Percentiles rank a stretch among this genome's conserved stretches.
phyloP scores from a whole-genome alignment of 2,329 filamentous ascomycete genomes.

The Coleophoma cylindrospora region DNA sequence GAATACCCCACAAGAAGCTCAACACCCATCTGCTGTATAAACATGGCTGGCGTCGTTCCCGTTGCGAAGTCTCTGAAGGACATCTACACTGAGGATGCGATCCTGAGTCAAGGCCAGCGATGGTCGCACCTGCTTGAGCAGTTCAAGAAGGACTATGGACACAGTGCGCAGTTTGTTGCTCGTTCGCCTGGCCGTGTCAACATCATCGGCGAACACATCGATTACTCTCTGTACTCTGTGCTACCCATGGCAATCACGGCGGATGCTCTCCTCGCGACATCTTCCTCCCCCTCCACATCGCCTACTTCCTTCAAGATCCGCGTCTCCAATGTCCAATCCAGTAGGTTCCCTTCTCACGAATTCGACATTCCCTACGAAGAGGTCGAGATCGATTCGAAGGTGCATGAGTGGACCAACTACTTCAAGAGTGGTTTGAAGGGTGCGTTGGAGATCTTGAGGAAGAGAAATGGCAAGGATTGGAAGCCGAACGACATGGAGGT shows the following conservation, averaged over 20 bases:
- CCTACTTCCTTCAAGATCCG: slow-evolving; percentile 60
- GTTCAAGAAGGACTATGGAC: slow-evolving; percentile 68
- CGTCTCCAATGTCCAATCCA: slow-evolving; percentile 72
- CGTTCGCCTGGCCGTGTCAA: slow-evolving; percentile 93
- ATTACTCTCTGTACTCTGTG: slow-evolving; percentile 95
- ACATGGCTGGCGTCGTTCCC: slow-evolving; percentile 61
- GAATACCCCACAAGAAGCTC: slow-evolving; percentile 4
- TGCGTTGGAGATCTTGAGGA: slow-evolving; percentile 71
- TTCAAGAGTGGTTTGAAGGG: slow-evolving; percentile 89
- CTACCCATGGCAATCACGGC: slow-evolving; percentile 93
- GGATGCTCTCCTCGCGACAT: slow-evolving; percentile 84
- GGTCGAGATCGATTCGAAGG: slow-evolving; percentile 77
- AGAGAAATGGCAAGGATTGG: slow-evolving; percentile 56
- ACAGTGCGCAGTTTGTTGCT: slow-evolving; percentile 72
- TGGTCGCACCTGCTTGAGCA: slow-evolving; percentile 70
- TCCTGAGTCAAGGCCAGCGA: slow-evolving; percentile 62
- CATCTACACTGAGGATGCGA: slow-evolving; percentile 75
- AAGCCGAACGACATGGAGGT: slow-evolving; percentile 77
- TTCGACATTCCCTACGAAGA: slow-evolving; percentile 64
- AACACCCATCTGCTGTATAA: slow-evolving; percentile 4
- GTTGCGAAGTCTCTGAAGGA: slow-evolving; percentile 69
- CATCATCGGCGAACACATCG: slow-evolving; percentile 98
- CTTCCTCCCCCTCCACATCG: slow-evolving; percentile 39
- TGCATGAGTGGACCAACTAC: slow-evolving; percentile 97
- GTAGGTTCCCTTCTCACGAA: slow-evolving; percentile 70